Base-by-base conservation (phyloP, 1,139 yeast species). In the Ogataea hybrid region DNA sequence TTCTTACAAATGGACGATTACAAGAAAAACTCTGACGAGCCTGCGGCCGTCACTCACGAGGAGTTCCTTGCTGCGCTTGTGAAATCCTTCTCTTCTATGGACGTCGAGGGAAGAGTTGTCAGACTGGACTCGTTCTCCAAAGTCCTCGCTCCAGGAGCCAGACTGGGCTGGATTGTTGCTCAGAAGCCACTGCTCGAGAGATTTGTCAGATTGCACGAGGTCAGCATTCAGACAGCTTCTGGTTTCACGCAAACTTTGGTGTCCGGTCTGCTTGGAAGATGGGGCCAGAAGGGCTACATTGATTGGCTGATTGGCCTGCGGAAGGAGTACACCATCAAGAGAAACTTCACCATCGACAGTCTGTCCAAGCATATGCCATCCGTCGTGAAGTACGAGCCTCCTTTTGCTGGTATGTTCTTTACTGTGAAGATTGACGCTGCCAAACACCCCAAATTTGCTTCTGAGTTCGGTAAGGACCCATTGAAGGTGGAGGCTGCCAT, bases 361-460 rank as follows among this genome's bases (percentile, higher is more conserved):
- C 69, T 88, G 49, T 69, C 64, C 49, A 72, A 75, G 50, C 66
- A 69, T 62, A 71, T 85, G 67, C 92, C 95, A 32, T 77, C 77
- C 34, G 69, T 79, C 25, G 70, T 73, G 32, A 67, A 73, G 33
- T 79, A 68, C 65, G 70, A 70, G 37, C 84, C 94, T 17, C 96
- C 96, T 37, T 81, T 79, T 25, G 96, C 96, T 2, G 97, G 97
- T 58, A 89, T 89, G 96, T 89, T 89, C 65, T 87, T 88, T 73
- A 86, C 92, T 58, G 72, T 86, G 52, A 67, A 71, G 49, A 62
- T 87, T 39, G 95, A 88, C 62, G 87, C 88, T 22, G 60, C 87
- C 32, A 83, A 82, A 66, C 95, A 85, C 67, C 94, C 95, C 39
- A 74, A 78, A 58, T 87, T 75, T 58, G 67, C 58, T 25, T 63